Conservation (phyloP, 208 protist species). For the Trypanosoma rangeli region DNA sequence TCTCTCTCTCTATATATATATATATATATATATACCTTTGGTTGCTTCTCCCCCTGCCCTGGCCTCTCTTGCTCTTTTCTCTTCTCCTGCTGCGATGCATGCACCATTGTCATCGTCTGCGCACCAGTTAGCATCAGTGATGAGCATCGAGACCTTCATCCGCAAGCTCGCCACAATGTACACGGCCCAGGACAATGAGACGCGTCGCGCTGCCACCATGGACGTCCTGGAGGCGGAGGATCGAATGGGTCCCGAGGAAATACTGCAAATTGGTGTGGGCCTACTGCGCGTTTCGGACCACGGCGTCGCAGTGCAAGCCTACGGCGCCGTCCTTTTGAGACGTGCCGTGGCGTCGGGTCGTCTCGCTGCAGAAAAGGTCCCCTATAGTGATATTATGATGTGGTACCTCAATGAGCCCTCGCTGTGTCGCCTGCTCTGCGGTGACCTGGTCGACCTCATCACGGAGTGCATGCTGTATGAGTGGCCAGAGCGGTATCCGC, state of each 20-base stretch:
- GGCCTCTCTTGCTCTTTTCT: constrained; percentile 8
- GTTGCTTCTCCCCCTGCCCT: constrained; percentile 9
- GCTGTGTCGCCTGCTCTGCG: constrained; percentile 45
- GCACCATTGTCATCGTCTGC: neutral
- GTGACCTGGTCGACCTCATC: constrained; percentile 64
- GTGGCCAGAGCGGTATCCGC: constrained; percentile 20
- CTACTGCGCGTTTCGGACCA: constrained; percentile 48
- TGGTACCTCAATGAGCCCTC: constrained; percentile 71
- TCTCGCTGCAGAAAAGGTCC: constrained; percentile 35
- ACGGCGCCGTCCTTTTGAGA: constrained; percentile 72
- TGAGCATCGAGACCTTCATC: constrained; percentile 36
- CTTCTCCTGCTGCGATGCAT: constrained; percentile 12
- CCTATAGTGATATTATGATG: constrained; percentile 58
- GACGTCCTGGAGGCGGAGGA: constrained; percentile 61
- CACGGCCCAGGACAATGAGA: constrained; percentile 37
- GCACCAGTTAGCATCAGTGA: neutral
- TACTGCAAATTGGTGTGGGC: constrained; percentile 45
- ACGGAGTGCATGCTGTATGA: constrained; percentile 57
- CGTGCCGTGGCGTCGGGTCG: constrained; percentile 40
- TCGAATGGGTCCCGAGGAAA: constrained; percentile 32
- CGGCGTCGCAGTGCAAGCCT: constrained; percentile 66
- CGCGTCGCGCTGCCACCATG: constrained; percentile 34
- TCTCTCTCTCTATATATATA: neutral
- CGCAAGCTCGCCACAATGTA: constrained; percentile 47
- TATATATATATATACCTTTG: constrained; percentile 1